These are phyloP conservation scores for Sugiyamaella neomexicana DNA, from an alignment of 1,139 yeast genomes.

Conservation along the genomic window DNA sequence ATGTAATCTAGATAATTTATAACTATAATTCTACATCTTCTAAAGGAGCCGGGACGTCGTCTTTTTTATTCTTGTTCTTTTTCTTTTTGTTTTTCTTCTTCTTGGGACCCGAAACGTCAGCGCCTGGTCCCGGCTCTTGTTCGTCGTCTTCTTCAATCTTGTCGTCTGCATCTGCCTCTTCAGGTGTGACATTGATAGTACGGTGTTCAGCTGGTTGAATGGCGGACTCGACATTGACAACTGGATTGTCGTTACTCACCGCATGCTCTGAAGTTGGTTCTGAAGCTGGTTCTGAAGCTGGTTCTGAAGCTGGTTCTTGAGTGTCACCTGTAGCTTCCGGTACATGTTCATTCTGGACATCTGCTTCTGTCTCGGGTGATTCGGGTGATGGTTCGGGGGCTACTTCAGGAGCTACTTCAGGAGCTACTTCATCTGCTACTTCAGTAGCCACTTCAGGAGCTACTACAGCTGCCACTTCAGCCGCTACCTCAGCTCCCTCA, in stretches of 20 bases:
- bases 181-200: background rate
- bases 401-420: slow-evolving; percentile 17
- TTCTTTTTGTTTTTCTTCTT: slow-evolving; percentile 18
- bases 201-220: background rate
- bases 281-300: too few relatives aligned
- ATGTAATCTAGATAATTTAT: background rate
- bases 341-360: too few relatives aligned
- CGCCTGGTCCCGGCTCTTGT: slow-evolving; percentile 13
- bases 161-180: slow-evolving; percentile 5
- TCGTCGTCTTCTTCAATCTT: slow-evolving; percentile 14
- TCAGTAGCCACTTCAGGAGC: too few relatives aligned
- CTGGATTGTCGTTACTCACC: too few relatives aligned
- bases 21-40: slow-evolving; percentile 25
- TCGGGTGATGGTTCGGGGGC: too few relatives aligned
- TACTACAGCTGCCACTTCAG: too few relatives aligned
- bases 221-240: slow-evolving; percentile 2
- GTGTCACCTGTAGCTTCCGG: too few relatives aligned
- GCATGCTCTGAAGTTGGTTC: too few relatives aligned
- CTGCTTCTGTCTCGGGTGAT: too few relatives aligned
- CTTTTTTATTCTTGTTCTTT: slow-evolving; percentile 15
- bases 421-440: background rate
- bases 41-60: slow-evolving; percentile 12
- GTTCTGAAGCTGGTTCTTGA: too few relatives aligned
- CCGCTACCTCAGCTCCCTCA: too few relatives aligned
- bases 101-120: slow-evolving; percentile 18